Base-by-base conservation (phyloP, 106 monocot genomes). In the Phalaenopsis equestris region DNA sequence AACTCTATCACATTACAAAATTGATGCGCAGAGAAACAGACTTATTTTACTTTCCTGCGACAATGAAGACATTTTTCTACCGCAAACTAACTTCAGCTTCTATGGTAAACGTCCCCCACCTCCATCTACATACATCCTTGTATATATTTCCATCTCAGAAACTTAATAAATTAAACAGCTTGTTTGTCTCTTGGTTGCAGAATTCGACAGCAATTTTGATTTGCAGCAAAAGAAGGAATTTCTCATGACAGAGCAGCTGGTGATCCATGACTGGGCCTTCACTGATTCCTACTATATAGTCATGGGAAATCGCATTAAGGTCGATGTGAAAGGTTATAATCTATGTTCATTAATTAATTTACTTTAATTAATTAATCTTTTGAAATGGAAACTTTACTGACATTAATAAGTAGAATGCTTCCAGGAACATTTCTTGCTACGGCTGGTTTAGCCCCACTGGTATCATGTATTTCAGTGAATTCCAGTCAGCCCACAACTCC, bases 11-110 rank as follows among this genome's bases (percentile, higher is more conserved):
- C 96, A 97, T 82, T 97, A 92, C 79, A 94, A 90, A 80, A 90
- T 97, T 19, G 94, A 97, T 67, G 55, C 77, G 17, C 55, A 84
- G 55, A 73, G 89, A 81, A 86, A 90, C 16, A 90, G 93, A 73
- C 89, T 97, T 9, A n/a, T 97, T 68, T 41, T 97, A 56, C 80
- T 97, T 36, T 84, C 90, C 1, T 97, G 93, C 86, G 89, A 90
- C 42, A 85, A 87, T 5, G 96, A 97, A 76, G 96, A 94, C 85
- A 86, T 97, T 91, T 92, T 97, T 38, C 94, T 97, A 42, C 90
- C 90, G 21, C 85, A 86, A 12, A 90, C 96, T 78, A 90, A 86
- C 81, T 92, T 97, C 85, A 97, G 94, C 24, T 94, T 97, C 84
- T 92, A 90, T 49, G 96, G 96, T 97, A 84, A 12, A 45, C 6